A percentile compares a stretch with the other conserved stretches of the same genome.
These are phyloP conservation scores for Eimeria acervulina DNA, from an alignment of 169 alveolate genomes.

Conservation along the genomic window DNA sequence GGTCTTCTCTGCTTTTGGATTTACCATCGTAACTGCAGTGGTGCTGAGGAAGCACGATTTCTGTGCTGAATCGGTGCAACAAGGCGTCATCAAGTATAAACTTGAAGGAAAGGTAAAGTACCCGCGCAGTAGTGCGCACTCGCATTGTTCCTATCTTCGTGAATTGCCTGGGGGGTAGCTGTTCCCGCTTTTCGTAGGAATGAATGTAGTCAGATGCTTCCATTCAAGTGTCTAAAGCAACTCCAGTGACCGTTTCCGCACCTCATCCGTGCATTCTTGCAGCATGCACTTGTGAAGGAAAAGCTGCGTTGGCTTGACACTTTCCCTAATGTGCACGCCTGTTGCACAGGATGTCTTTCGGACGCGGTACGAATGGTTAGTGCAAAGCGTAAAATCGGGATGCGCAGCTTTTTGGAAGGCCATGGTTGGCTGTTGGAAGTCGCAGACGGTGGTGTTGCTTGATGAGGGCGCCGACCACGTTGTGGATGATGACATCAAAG, in stretches of 20 bases:
- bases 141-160: background rate
- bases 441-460: constrained; percentile 12
- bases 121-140: background rate
- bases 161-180: background rate
- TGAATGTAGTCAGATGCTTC: background rate
- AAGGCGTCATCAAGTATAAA: constrained; percentile 6
- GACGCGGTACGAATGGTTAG: constrained; percentile 46
- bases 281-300: background rate
- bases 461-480: background rate
- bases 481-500: constrained; percentile 27
- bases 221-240: background rate
- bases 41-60: constrained; percentile 62
- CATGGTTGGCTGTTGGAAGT: background rate
- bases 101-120: constrained; percentile 19
- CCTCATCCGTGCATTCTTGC: background rate
- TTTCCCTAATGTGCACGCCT: background rate
- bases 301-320: background rate
- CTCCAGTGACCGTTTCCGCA: background rate
- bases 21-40: constrained; percentile 70
- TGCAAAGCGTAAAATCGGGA: background rate
- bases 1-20: constrained; percentile 52
- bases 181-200: background rate
- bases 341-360: constrained; percentile 40
- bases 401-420: background rate
- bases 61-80: constrained; percentile 39